phyloP scores from a whole-genome alignment of 2,329 filamentous ascomycete species.

The Paecilomyces fulvus region DNA sequence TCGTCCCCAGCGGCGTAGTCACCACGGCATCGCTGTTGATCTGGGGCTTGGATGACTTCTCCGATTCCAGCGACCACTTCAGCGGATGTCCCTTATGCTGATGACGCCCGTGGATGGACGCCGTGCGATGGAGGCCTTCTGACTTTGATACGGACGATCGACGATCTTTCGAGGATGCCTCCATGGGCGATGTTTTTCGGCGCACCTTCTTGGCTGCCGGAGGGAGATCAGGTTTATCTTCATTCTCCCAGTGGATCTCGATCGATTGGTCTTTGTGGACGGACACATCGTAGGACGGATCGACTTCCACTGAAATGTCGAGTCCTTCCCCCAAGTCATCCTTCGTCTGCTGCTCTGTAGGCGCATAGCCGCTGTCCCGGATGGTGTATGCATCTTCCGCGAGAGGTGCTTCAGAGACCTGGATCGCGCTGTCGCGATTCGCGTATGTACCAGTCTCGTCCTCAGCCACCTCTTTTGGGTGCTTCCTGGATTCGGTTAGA shows the following conservation, averaged over 20 bases:
- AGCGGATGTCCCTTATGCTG: constrained; percentile 13
- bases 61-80: constrained; percentile 23
- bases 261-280: constrained; percentile 1
- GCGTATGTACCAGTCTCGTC: constrained; percentile 27
- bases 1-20: constrained; percentile 40
- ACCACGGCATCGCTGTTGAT: constrained; percentile 13
- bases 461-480: constrained; percentile 31
- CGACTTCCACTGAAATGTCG: constrained; percentile 8
- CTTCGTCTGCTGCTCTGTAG: constrained; percentile 11
- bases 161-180: constrained; percentile 9
- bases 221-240: neutral
- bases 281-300: constrained; percentile 11
- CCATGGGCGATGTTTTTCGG: neutral
- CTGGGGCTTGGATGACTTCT: neutral
- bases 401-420: constrained; percentile 37
- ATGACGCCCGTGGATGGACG: constrained; percentile 30
- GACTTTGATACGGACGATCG: constrained; percentile 9
- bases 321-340: constrained; percentile 3
- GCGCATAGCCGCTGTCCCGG: constrained; percentile 38
- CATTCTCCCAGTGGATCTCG: constrained; percentile 5
- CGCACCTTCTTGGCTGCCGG: neutral
- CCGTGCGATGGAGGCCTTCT: constrained; percentile 20
- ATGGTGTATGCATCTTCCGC: constrained; percentile 15
- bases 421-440: constrained; percentile 39
- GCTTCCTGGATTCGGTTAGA: neutral